Conservation (phyloP, 176 grass and related monocot species). For the Microstegium vimineum region DNA sequence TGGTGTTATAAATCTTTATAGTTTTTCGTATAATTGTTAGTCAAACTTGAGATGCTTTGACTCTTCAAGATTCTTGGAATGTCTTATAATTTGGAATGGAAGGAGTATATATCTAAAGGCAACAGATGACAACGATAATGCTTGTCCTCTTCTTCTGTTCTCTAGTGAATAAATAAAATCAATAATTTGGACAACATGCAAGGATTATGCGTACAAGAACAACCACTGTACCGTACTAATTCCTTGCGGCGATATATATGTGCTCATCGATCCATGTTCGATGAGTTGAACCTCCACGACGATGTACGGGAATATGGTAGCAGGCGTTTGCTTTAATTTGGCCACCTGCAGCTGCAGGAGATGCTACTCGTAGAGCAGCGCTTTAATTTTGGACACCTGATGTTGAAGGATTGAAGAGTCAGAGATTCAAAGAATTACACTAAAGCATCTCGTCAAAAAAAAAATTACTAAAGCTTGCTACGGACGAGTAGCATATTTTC, state of each 20-base stretch:
- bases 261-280: too few relatives aligned
- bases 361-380: neutral
- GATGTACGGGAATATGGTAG: neutral
- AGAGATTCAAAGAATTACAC: neutral
- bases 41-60: too few relatives aligned
- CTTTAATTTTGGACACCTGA: neutral
- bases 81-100: too few relatives aligned
- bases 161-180: neutral
- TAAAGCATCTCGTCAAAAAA: too few relatives aligned
- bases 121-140: too few relatives aligned
- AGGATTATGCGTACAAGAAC: neutral
- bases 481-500: neutral
- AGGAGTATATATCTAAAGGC: too few relatives aligned
- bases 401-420: neutral
- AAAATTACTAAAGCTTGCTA: too few relatives aligned
- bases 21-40: too few relatives aligned
- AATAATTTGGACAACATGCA: neutral
- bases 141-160: neutral
- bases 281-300: neutral
- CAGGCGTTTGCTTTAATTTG: neutral
- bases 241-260: neutral
- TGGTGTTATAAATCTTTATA: too few relatives aligned
- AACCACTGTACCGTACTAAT: neutral
- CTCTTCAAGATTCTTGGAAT: too few relatives aligned
- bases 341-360: neutral